Conservation (phyloP, 208 protist species). For the Entamoeba dispar region DNA sequence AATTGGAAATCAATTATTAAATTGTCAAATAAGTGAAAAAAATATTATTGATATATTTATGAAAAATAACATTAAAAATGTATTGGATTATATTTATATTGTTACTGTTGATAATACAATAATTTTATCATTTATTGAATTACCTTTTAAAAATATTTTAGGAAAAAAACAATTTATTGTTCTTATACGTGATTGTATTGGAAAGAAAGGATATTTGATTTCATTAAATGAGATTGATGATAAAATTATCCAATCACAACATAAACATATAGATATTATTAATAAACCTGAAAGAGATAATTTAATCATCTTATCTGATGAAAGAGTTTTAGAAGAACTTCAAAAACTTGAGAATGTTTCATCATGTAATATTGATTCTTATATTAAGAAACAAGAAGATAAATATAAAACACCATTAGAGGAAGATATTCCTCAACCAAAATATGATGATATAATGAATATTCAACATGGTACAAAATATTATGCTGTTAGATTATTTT, state of each 20-base stretch:
- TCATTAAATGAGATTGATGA: neutral
- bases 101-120: neutral
- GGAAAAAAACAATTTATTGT: neutral
- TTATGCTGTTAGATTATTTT: neutral
- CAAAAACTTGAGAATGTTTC: neutral
- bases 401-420: neutral
- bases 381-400: neutral
- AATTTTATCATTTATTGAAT: neutral
- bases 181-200: neutral
- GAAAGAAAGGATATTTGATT: neutral
- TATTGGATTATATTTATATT: neutral
- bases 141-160: neutral
- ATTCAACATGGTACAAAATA: neutral
- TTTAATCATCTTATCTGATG: neutral
- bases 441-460: neutral
- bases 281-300: neutral
- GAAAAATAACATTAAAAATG: neutral
- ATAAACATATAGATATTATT: neutral
- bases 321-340: neutral
- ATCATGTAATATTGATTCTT: neutral
- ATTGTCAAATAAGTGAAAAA: neutral
- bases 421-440: neutral
- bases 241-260: neutral
- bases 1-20: neutral
- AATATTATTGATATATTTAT: neutral